A percentile compares a stretch with the other conserved stretches of the same genome.
Conservation (phyloP, 352 stramenopile genomes). For the Globisporangium camurandrum region DNA sequence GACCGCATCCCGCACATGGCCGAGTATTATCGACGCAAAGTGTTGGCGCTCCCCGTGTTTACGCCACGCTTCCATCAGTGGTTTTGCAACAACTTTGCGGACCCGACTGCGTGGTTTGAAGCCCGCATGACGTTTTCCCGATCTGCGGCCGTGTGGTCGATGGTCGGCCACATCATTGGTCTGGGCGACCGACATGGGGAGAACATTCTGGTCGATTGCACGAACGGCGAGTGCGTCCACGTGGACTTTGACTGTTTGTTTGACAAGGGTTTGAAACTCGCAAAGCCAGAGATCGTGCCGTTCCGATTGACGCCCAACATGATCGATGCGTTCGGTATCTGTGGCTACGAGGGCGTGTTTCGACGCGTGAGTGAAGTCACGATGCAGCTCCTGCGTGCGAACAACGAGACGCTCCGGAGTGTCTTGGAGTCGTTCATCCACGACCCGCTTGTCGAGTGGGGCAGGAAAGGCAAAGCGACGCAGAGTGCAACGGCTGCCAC, state of each 20-base stretch:
- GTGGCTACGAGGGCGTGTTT: conserved; percentile 94
- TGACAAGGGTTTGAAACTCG: conserved; percentile 97
- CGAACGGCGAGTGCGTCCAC: conserved; percentile 97
- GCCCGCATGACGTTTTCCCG: conserved; percentile 82
- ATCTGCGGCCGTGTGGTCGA: conserved; percentile 94
- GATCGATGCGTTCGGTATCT: conserved; percentile 98
- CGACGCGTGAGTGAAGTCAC: conserved; percentile 89
- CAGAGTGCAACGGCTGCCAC: conserved; percentile 14
- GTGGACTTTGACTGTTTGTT: conserved; percentile 99
- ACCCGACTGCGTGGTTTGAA: conserved; percentile 97
- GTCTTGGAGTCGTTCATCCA: conserved; percentile 99
- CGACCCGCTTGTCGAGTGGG: conserved; percentile 93
- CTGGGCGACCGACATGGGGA: conserved; percentile 96
- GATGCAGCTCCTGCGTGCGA: conserved; percentile 90
- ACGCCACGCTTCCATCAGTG: conserved; percentile 97
- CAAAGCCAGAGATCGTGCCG: conserved; percentile 96
- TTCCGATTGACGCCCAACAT: conserved; percentile 99
- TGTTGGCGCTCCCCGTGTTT: conserved; percentile 70
- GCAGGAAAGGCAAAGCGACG: conserved; percentile 60
- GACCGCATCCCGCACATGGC: conserved; percentile 77
- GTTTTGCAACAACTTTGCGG: conserved; percentile 98
- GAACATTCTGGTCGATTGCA: conserved; percentile 99
- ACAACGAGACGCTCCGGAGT: conserved; percentile 96
- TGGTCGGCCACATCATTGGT: conserved; percentile 94
- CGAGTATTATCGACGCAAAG: conserved; percentile 53